A percentile compares a stretch with the other conserved stretches of the same genome.
Conservation (phyloP, 2,329 filamentous ascomycete species). For the Diplocarpon mali region DNA sequence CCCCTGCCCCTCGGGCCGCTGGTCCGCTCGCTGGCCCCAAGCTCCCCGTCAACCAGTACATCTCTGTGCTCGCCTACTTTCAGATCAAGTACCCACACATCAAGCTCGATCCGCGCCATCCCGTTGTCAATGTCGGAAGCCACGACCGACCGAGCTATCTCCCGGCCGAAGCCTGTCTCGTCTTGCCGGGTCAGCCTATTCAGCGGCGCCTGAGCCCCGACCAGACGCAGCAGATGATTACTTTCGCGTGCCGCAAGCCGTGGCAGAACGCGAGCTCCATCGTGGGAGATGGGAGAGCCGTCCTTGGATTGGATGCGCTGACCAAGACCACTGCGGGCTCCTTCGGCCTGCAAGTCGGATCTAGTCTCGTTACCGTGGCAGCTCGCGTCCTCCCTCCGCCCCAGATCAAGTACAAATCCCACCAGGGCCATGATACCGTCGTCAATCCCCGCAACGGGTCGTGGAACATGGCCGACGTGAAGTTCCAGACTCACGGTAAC, state of each 20-base stretch:
- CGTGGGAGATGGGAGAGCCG: slow-evolving; percentile 40
- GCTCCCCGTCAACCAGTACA: slow-evolving; percentile 29
- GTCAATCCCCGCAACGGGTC: slow-evolving; percentile 36
- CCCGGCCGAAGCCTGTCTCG: slow-evolving; percentile 53
- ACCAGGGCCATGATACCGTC: slow-evolving; percentile 9
- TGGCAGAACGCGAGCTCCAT: slow-evolving; percentile 58
- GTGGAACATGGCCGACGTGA: slow-evolving; percentile 57
- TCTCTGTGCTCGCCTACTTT: slow-evolving; percentile 48
- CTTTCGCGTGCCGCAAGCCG: slow-evolving; percentile 58
- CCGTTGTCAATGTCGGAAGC: slow-evolving; percentile 57
- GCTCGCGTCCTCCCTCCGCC: slow-evolving; percentile 59
- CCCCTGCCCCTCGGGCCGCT: slow-evolving; percentile 25
- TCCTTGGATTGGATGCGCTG: slow-evolving; percentile 43
- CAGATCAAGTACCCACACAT: slow-evolving; percentile 37
- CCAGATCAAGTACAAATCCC: slow-evolving; percentile 41
- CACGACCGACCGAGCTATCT: slow-evolving; percentile 47
- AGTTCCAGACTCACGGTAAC: slow-evolving; percentile 41
- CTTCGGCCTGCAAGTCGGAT: slow-evolving; percentile 54
- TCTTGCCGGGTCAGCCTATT: slow-evolving; percentile 54
- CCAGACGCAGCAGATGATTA: slow-evolving; percentile 60
- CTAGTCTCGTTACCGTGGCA: slow-evolving; percentile 53
- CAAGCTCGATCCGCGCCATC: slow-evolving; percentile 34
- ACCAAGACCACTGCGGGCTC: slow-evolving; percentile 29
- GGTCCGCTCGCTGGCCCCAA: slow-evolving; percentile 24
- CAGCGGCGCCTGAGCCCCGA: slow-evolving; percentile 45